phyloP scores from a whole-genome alignment of 1,284 basidiomycete species.

The Amylostereum areolatum region DNA sequence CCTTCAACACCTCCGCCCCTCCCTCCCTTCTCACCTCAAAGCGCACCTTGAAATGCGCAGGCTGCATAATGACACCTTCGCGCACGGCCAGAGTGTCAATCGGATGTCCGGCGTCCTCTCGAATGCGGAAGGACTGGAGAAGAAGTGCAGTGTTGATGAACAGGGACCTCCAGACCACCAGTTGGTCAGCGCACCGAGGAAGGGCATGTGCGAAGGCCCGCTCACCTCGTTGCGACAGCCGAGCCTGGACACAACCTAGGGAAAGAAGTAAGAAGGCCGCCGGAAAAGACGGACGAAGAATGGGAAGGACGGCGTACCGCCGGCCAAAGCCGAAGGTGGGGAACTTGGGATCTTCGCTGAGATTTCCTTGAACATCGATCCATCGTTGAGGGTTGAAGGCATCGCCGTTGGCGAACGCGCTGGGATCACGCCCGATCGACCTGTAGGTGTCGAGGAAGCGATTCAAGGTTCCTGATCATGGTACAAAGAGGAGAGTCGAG shows the following conservation, averaged over 20 bases:
- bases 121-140: slow-evolving; percentile 57
- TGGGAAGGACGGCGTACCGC: slow-evolving; percentile 27
- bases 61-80: slow-evolving; percentile 51
- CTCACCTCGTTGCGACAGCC: slow-evolving; percentile 48
- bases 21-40: slow-evolving; percentile 25
- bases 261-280: background rate
- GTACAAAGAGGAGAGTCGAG: background rate
- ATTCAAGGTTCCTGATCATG: background rate
- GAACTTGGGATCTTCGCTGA: slow-evolving; percentile 43
- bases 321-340: slow-evolving; percentile 59
- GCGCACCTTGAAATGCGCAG: slow-evolving; percentile 43
- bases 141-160: slow-evolving; percentile 53
- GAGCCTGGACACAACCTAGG: slow-evolving; percentile 53
- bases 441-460: slow-evolving; percentile 15
- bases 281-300: background rate
- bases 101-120: slow-evolving; percentile 37
- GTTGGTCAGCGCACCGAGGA: background rate
- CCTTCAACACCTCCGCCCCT: background rate
- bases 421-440: slow-evolving; percentile 51
- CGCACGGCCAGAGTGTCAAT: slow-evolving; percentile 55
- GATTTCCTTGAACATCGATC: slow-evolving; percentile 41
- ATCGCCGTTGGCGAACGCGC: slow-evolving; percentile 52
- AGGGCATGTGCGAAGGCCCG: slow-evolving; percentile 5
- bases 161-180: slow-evolving; percentile 35
- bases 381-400: slow-evolving; percentile 53